phyloP scores from a whole-genome alignment of 768 basidiomycete genomes.

The Boletus eberwhitei region DNA sequence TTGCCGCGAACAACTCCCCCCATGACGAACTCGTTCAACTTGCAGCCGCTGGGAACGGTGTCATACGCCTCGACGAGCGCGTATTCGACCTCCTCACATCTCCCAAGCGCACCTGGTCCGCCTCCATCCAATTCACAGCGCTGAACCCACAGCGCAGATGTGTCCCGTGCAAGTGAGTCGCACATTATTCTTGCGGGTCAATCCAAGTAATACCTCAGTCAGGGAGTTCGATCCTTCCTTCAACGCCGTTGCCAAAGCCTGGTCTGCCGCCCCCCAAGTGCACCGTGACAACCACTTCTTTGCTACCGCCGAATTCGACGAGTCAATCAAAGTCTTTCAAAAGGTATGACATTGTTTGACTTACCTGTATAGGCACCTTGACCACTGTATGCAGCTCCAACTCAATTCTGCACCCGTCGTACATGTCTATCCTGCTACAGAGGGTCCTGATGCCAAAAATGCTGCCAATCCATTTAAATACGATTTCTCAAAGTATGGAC shows the following conservation, averaged over 20 bases:
- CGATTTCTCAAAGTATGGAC: conserved; percentile 70
- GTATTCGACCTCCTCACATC: conserved; percentile 76
- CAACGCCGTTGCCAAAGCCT: conserved; percentile 79
- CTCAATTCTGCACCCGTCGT: conserved; percentile 84
- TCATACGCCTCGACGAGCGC: conserved; percentile 75
- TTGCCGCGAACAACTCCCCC: conserved; percentile 28
- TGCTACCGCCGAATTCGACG: conserved; percentile 84
- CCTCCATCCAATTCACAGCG: conserved; percentile 87
- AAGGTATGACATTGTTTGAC: conserved; percentile 46
- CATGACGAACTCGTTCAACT: conserved; percentile 65
- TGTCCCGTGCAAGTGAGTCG: conserved; percentile 83
- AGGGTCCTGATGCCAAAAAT: conserved; percentile 63
- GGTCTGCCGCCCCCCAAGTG: conserved; percentile 57
- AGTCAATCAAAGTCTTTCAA: conserved; percentile 73
- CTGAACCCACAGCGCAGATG: conserved; percentile 79
- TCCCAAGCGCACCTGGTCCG: conserved; percentile 80
- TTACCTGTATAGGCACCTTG: background rate
- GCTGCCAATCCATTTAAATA: conserved; percentile 57
- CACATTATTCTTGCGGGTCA: background rate
- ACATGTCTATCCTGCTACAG: conserved; percentile 65
- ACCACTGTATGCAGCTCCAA: conserved; percentile 56
- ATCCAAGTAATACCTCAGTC: background rate
- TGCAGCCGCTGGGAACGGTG: conserved; percentile 68
- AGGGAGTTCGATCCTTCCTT: conserved; percentile 87
- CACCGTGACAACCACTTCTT: conserved; percentile 89